Conservation (phyloP, 495 filamentous ascomycete genomes). For the Umbilicaria muhlenbergii region DNA sequence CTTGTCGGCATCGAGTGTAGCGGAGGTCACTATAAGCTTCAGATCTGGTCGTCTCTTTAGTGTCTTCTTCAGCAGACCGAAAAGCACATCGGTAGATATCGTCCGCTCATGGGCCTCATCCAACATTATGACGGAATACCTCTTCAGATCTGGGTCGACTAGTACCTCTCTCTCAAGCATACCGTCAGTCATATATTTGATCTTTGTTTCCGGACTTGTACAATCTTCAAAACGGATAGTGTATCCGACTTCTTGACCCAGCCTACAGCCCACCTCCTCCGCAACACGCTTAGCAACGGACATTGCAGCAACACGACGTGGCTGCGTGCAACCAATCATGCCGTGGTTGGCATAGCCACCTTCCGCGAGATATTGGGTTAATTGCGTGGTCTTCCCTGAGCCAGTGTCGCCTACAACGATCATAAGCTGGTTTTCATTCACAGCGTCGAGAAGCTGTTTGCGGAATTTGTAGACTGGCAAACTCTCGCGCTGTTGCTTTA, state of each 20-base stretch:
- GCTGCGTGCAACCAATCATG: slow-evolving; percentile 95
- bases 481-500: slow-evolving; percentile 86
- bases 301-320: slow-evolving; percentile 92
- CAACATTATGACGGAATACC: slow-evolving; percentile 94
- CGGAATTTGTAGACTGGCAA: slow-evolving; percentile 86
- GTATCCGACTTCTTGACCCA: slow-evolving; percentile 91
- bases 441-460: slow-evolving; percentile 74
- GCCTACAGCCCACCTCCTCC: slow-evolving; percentile 83
- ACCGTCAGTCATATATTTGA: slow-evolving; percentile 99
- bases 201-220: slow-evolving; percentile 75
- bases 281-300: slow-evolving; percentile 93
- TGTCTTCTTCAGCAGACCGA: slow-evolving; percentile 89
- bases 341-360: slow-evolving; percentile 78
- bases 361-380: slow-evolving; percentile 91
- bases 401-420: slow-evolving; percentile 98
- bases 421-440: slow-evolving; percentile 73
- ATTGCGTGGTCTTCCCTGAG: slow-evolving; percentile 91
- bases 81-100: slow-evolving; percentile 89
- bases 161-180: slow-evolving; percentile 95
- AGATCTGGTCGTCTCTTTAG: slow-evolving; percentile 73
- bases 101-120: slow-evolving; percentile 98
- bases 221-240: slow-evolving; percentile 96
- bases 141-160: slow-evolving; percentile 69
- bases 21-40: slow-evolving; percentile 89
- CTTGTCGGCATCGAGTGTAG: slow-evolving; percentile 93